These are phyloP conservation scores for Saccharomycopsis oosterbeekiorum DNA, from an alignment of 805 yeast species.

Conservation along the genomic window DNA sequence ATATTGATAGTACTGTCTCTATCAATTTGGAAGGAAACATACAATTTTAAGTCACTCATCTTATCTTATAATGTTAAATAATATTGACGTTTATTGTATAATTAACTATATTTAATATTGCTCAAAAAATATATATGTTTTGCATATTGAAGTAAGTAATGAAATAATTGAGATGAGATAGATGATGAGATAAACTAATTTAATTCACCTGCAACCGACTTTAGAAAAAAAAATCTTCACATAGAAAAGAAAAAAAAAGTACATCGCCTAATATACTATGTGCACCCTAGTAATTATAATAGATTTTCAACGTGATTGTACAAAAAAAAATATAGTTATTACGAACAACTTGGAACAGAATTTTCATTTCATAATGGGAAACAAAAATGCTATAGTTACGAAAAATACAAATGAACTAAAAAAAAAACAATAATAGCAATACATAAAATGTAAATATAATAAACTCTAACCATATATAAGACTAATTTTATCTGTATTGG, in stretches of 20 bases:
- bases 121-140: not conserved
- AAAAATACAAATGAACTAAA: not conserved
- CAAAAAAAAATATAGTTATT: not conserved
- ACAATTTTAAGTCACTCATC: conserved; percentile 1
- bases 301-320: not conserved
- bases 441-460: too few relatives aligned
- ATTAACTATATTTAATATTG: not conserved
- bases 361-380: too few relatives aligned
- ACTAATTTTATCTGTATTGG: not conserved
- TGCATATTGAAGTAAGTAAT: not conserved
- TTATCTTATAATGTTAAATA: not conserved
- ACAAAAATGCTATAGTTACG: too few relatives aligned
- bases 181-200: too few relatives aligned
- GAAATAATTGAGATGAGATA: not conserved
- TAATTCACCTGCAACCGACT: not conserved
- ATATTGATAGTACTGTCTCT: too few relatives aligned
- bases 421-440: not conserved
- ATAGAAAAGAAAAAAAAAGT: not conserved
- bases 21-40: not conserved
- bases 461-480: too few relatives aligned
- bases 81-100: too few relatives aligned
- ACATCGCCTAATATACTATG: not conserved
- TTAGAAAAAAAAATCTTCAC: not conserved
- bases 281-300: not conserved
- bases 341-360: too few relatives aligned